Base-by-base conservation (phyloP, 306 rosid species). In the Mimosa bimucronata region DNA sequence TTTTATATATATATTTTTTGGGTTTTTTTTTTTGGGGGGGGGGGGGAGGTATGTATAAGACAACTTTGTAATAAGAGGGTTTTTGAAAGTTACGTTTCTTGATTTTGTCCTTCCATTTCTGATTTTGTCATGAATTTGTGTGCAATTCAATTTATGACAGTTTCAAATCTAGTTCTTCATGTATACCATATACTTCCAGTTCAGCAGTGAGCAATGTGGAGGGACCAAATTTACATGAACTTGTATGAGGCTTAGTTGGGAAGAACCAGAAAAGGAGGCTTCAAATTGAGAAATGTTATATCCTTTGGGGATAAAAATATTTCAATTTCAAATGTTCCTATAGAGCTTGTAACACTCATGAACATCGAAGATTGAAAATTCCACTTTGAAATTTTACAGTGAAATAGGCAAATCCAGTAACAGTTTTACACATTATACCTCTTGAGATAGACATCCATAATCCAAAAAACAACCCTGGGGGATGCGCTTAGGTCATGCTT, bases 21-120 rank as follows among this genome's bases (percentile, higher is more conserved):
- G 37, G 2, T 34, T 34, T 34, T 34, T 34, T 34, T 34, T 34
- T 34, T 28, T 48, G 25, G n/a, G 18, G 60, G 48, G 42, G 15
- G 41, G 15, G 75, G 8, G 58, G 6, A 25, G 75, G 75, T 5
- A 4, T 8, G 66, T 12, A 26, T 26, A 12, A 3, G 66, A 26
- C 34, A 60, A 23, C 65, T 23, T 57, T 25, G 14, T 53, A 15
- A 52, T 78, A 52, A 34, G 29, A 37, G 57, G 75, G 81, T 67
- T 23, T 71, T 30, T 34, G 53, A 10, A 78, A 57, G 55, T 37
- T 69, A 26, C 23, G 29, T 48, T 44, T 77, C 26, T 46, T 21
- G 53, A 4, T 65, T 66, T 34, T 7, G 50, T 28, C 62, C 77
- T 80, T 75, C 18, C 1, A 23, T 40, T 34, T 37, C 18, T 23